Percentiles rank a stretch among this genome's conserved stretches.
phyloP scores from a whole-genome alignment of 306 rosid species.

The Vigna trinervia region DNA sequence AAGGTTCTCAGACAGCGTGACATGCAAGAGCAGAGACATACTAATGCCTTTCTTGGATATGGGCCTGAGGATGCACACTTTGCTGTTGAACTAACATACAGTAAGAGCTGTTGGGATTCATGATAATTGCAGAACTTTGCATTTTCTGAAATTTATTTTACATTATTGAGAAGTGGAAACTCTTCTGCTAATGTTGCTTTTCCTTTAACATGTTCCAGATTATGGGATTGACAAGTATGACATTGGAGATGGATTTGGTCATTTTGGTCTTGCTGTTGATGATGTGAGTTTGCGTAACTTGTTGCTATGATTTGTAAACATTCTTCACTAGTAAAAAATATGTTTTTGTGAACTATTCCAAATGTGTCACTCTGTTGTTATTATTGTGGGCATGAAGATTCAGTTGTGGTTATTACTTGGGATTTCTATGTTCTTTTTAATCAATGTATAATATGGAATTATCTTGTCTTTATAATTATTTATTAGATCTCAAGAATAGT shows the following conservation, averaged over 20 bases:
- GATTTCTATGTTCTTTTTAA: constrained; percentile 39
- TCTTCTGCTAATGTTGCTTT: constrained; percentile 35
- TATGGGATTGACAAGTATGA: constrained; percentile 83
- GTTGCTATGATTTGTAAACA: constrained; percentile 20
- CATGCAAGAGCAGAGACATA: constrained; percentile 84
- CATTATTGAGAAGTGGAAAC: constrained; percentile 31
- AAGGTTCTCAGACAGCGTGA: constrained; percentile 83
- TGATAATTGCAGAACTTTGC: constrained; percentile 18
- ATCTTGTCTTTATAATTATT: constrained; percentile 35
- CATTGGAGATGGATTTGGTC: constrained; percentile 83
- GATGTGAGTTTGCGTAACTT: constrained; percentile 70
- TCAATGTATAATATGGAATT: constrained; percentile 9
- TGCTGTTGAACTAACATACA: constrained; percentile 83
- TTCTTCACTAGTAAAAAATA: constrained; percentile 5
- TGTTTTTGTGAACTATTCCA: neutral
- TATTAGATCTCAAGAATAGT: constrained; percentile 80
- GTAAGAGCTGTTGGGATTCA: constrained; percentile 53
- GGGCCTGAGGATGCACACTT: constrained; percentile 94
- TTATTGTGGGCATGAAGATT: constrained; percentile 5
- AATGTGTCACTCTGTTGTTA: constrained; percentile 4
- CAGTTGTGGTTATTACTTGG: constrained; percentile 24
- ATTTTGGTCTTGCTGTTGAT: constrained; percentile 90
- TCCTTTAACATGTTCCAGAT: constrained; percentile 62
- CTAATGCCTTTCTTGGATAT: constrained; percentile 86
- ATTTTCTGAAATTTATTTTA: constrained; percentile 32